Percentiles rank a stretch among this genome's conserved stretches.
Evolutionary conservation across 495 filamentous ascomycete species (phyloP).

Genomic region (Lepidopterella palustris): DNA sequence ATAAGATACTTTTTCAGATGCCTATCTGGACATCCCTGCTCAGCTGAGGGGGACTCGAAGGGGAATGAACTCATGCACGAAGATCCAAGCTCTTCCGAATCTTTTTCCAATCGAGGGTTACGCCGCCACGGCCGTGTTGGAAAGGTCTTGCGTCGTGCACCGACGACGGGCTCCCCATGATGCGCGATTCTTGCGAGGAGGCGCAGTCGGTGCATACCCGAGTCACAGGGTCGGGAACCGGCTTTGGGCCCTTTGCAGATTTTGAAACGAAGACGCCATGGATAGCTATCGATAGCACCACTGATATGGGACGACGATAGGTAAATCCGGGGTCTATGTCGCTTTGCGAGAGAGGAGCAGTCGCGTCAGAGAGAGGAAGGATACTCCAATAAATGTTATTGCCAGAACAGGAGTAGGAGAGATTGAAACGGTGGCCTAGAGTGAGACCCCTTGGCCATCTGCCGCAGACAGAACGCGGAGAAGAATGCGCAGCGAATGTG

Average conservation of each 20-base stretch:
- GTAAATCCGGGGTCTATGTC: slow-evolving; percentile 22
- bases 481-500: background rate
- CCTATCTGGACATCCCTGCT: slow-evolving; percentile 16
- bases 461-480: background rate
- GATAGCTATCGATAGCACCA: slow-evolving; percentile 31
- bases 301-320: slow-evolving; percentile 27
- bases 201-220: slow-evolving; percentile 20
- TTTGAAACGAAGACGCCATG: slow-evolving; percentile 21
- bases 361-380: slow-evolving; percentile 13
- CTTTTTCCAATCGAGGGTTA: slow-evolving; percentile 5
- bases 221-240: slow-evolving; percentile 16
- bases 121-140: slow-evolving; percentile 23
- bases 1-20: slow-evolving; percentile 5
- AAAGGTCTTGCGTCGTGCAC: background rate
- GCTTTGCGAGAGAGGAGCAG: slow-evolving; percentile 15
- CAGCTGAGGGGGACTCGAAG: slow-evolving; percentile 15
- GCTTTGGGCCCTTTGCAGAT: slow-evolving; percentile 14
- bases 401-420: slow-evolving; percentile 7
- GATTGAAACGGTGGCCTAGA: slow-evolving; percentile 21
- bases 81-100: slow-evolving; percentile 12
- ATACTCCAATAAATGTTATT: slow-evolving; percentile 8
- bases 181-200: slow-evolving; percentile 6
- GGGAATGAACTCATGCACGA: slow-evolving; percentile 15
- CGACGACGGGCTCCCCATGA: background rate
- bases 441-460: background rate